These are phyloP conservation scores for Sporobolomyces roseus DNA, from an alignment of 768 basidiomycete species.

Conservation along the genomic window DNA sequence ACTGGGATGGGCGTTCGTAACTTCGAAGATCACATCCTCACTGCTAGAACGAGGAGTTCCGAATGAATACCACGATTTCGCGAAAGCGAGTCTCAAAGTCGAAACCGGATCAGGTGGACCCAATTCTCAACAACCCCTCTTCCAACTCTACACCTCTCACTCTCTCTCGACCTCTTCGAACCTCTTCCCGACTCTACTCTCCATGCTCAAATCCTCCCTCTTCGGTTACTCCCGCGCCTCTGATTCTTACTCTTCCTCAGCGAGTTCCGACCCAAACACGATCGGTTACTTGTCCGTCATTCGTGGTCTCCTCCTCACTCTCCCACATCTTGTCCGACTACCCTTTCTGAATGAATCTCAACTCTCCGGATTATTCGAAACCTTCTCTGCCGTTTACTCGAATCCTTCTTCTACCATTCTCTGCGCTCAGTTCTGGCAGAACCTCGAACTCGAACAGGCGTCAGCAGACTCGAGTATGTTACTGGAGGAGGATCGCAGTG, in stretches of 20 bases:
- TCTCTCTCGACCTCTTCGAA: constrained; percentile 31
- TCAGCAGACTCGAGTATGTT: neutral
- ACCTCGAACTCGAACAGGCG: constrained; percentile 57
- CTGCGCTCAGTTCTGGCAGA: constrained; percentile 76
- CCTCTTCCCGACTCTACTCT: constrained; percentile 31
- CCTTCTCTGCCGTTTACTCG: constrained; percentile 71
- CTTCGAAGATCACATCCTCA: constrained; percentile 57
- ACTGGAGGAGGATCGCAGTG: constrained; percentile 13
- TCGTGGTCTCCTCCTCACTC: constrained; percentile 39
- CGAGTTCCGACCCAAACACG: constrained; percentile 33
- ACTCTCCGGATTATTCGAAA: constrained; percentile 65
- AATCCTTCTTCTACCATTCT: constrained; percentile 61
- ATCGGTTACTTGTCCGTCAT: constrained; percentile 46
- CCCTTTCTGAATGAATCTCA: constrained; percentile 51
- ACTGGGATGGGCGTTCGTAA: constrained; percentile 78
- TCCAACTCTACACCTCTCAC: constrained; percentile 36
- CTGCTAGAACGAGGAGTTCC: constrained; percentile 42
- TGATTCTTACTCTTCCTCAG: constrained; percentile 10
- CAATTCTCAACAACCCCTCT: constrained; percentile 29
- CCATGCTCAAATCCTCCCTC: constrained; percentile 28
- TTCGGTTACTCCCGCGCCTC: constrained; percentile 15
- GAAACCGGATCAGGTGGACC: constrained; percentile 12
- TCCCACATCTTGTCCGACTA: constrained; percentile 40
- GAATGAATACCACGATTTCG: constrained; percentile 43
- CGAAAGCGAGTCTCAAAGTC: constrained; percentile 30